Evolutionary conservation across 371 early-diverging fungal genomes (phyloP).

Genomic region (Syncephalastrum sp.): DNA sequence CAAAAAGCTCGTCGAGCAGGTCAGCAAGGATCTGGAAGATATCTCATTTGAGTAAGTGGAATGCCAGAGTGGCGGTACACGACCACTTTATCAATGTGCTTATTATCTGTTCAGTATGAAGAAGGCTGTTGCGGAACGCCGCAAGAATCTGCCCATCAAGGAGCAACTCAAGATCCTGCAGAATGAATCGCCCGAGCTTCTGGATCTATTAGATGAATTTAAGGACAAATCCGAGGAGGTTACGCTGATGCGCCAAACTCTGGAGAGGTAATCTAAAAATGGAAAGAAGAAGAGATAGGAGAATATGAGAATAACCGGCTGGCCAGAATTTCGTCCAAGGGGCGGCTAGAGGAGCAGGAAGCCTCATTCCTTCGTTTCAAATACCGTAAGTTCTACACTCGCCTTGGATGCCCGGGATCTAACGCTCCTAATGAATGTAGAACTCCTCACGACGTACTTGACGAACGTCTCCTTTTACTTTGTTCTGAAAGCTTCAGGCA

Average conservation of each 20-base stretch:
- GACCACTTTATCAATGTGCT: neutral
- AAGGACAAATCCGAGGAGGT: constrained; percentile 55
- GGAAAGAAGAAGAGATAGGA: neutral
- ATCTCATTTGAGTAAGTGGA: constrained; percentile 47
- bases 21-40: constrained; percentile 58
- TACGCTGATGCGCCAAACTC: constrained; percentile 29
- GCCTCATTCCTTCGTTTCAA: constrained; percentile 52
- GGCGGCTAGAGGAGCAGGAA: constrained; percentile 14
- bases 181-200: constrained; percentile 81
- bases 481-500: constrained; percentile 68
- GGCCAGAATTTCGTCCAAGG: constrained; percentile 16
- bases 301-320: neutral
- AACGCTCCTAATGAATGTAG: constrained; percentile 2
- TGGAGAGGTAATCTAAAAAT: constrained; percentile 26
- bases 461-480: constrained; percentile 91
- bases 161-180: constrained; percentile 75
- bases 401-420: neutral
- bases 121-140: constrained; percentile 23
- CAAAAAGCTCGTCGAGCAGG: constrained; percentile 46
- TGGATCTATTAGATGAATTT: constrained; percentile 75
- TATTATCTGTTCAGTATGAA: constrained; percentile 10
- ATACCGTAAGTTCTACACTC: constrained; percentile 39
- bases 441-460: constrained; percentile 68
- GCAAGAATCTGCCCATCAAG: constrained; percentile 57
- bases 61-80: neutral